Conservation (phyloP, 2,329 filamentous ascomycete species). For the Periconia sp. region DNA sequence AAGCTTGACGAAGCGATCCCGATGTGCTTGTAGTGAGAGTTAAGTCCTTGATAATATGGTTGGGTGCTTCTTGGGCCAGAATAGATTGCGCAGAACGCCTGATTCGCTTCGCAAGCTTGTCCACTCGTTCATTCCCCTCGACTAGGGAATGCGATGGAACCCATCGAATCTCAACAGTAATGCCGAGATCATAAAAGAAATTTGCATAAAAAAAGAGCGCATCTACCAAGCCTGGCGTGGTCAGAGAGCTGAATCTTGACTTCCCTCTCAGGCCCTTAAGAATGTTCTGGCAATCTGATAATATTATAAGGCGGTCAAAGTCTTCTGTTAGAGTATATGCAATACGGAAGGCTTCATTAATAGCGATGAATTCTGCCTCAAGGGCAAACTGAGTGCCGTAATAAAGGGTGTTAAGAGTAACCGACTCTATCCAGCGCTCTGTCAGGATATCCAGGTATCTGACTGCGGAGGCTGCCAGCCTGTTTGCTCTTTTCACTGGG, state of each 20-base stretch:
- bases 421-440: conserved; percentile 4
- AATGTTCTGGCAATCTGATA: conserved; percentile 5
- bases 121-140: conserved; percentile 7
- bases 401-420: conserved; percentile 7
- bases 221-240: conserved; percentile 1
- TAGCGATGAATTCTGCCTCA: conserved; percentile 8
- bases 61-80: conserved; percentile 5
- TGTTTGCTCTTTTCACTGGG: background rate
- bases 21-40: background rate
- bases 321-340: background rate
- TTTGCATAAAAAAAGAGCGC: conserved; percentile 6
- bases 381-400: background rate
- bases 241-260: conserved; percentile 2
- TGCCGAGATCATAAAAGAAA: conserved; percentile 6
- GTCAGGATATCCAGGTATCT: conserved; percentile 3
- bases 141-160: conserved; percentile 5
- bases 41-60: conserved; percentile 2
- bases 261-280: conserved; percentile 2
- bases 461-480: conserved; percentile 6
- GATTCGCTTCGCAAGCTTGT: conserved; percentile 5
- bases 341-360: conserved; percentile 6
- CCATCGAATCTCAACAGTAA: conserved; percentile 6
- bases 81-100: conserved; percentile 4
- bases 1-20: background rate
- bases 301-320: conserved; percentile 8